A percentile compares a stretch with the other conserved stretches of the same genome.
phyloP scores from a whole-genome alignment of 2,329 filamentous ascomycete genomes.

The Plenodomus tracheiphilus region DNA sequence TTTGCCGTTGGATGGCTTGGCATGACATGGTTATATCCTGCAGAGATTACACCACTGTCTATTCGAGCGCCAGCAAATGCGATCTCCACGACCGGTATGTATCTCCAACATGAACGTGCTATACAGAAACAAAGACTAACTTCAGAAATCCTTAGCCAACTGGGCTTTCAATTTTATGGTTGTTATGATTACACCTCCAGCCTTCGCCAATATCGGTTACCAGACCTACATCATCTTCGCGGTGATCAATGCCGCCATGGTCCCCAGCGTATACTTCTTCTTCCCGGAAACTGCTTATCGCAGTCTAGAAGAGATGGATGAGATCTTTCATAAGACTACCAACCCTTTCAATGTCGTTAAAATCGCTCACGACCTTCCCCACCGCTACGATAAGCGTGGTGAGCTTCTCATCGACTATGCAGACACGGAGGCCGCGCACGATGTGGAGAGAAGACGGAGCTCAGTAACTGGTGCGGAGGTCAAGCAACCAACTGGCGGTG shows the following conservation, averaged over 20 bases:
- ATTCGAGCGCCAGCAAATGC: constrained; percentile 87
- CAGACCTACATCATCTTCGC: constrained; percentile 62
- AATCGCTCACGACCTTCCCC: constrained; percentile 56
- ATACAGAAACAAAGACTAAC: constrained; percentile 63
- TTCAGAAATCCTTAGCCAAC: constrained; percentile 5
- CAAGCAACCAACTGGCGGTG: not conserved
- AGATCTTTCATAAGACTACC: constrained; percentile 63
- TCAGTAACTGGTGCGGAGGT: constrained; percentile 21
- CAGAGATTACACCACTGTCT: constrained; percentile 85
- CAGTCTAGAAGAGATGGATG: constrained; percentile 53
- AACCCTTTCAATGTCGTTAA: constrained; percentile 55
- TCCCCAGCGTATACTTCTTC: constrained; percentile 63
- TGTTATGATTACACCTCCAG: constrained; percentile 67
- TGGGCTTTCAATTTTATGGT: constrained; percentile 59
- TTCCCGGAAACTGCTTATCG: constrained; percentile 63
- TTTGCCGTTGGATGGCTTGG: constrained; percentile 82
- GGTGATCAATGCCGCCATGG: constrained; percentile 59
- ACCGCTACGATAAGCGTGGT: constrained; percentile 62
- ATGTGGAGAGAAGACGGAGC: constrained; percentile 35
- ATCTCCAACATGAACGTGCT: not conserved
- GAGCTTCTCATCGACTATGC: constrained; percentile 59
- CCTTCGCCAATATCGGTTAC: constrained; percentile 60
- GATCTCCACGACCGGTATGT: constrained; percentile 71
- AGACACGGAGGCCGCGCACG: constrained; percentile 40
- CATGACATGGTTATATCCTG: constrained; percentile 64